phyloP scores from a whole-genome alignment of 106 monocot species.

The Triglochin maritima region DNA sequence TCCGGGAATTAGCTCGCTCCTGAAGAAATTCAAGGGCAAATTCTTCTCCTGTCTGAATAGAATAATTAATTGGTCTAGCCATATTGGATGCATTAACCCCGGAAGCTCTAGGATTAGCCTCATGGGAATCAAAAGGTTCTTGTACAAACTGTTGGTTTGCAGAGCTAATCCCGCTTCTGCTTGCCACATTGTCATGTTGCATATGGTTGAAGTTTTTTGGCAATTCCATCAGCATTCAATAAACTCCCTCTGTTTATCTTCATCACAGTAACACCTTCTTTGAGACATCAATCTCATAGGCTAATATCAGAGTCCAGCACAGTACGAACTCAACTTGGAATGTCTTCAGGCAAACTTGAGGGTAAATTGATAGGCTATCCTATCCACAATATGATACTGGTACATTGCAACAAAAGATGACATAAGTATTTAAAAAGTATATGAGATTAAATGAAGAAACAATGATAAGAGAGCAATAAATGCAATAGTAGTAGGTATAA shows the following conservation, averaged over 20 bases:
- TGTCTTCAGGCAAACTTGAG: no score
- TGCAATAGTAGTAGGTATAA: no score
- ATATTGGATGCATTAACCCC: constrained; percentile 20
- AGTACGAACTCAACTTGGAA: no score
- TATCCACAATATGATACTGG: no score
- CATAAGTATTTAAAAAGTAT: no score
- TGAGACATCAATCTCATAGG: no score
- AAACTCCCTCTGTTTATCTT: background rate
- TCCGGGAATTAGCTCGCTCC: constrained; percentile 37
- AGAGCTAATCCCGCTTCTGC: constrained; percentile 26
- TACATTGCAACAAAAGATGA: no score
- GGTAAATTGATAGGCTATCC: no score
- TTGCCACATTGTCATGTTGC: constrained; percentile 26
- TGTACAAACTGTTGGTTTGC: constrained; percentile 30
- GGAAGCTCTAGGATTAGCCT: constrained; percentile 22
- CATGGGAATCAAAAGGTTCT: constrained; percentile 21
- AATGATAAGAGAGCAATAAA: no score
- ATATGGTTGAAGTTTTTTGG: constrained; percentile 8
- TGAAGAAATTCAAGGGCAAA: constrained; percentile 75
- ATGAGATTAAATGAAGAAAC: no score
- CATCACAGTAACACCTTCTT: background rate
- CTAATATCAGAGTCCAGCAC: no score
- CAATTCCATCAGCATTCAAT: constrained; percentile 5
- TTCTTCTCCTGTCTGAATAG: constrained; percentile 89
- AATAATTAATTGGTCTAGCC: constrained; percentile 47